Base-by-base conservation (phyloP, 139 green algal genomes). In the Coelastrella sp. region DNA sequence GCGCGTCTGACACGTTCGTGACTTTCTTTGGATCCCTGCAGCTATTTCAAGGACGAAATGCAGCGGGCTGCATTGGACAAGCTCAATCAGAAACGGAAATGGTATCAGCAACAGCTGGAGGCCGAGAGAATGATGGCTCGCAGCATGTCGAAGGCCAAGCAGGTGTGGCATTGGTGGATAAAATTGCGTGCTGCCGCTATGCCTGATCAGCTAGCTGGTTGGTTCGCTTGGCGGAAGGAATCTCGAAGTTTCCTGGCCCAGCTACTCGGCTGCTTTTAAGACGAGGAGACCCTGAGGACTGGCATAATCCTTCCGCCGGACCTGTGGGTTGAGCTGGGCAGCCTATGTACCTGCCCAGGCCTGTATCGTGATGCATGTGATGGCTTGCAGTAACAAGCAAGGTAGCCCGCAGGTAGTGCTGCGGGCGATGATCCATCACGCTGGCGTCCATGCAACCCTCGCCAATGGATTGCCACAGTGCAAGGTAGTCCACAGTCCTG, bases 81-180 rank as follows among this genome's bases (percentile, higher is more conserved):
- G 87, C 87, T 91, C 49, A 91, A 87, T 49, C 61, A 87, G 78
- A 91, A 91, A 66, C 87, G 87, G 25, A 72, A 86, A 27, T 91
- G 87, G 87, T 91, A 91, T 49, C 79, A 85, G 63, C 87, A 91
- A 63, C 87, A 91, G 87, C 78, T 87, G 87, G 87, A 91, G 79
- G 63, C 65, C 7, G 87, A 91, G 57, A 81, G 87, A 12, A 78
- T 91, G 78, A 78, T 82, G 78, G 73, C 63, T 56, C 84, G 84
- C 22, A 82, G 61, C 24, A 74, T 83, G 25, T 76, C 85, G 20
- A 89, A 89, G 73, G 72, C 60, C 82, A 78, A 78, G 61, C 82
- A 87, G 82, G 81, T 86, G 81, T 56, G 81, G 74, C 24, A 17
- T 70, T 70, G 63, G 63, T 70, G 63, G 63, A 70, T 70, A 4